Evolutionary conservation across 2,329 filamentous ascomycete genomes (phyloP).

Genomic region (Stromatinia cepivora): DNA sequence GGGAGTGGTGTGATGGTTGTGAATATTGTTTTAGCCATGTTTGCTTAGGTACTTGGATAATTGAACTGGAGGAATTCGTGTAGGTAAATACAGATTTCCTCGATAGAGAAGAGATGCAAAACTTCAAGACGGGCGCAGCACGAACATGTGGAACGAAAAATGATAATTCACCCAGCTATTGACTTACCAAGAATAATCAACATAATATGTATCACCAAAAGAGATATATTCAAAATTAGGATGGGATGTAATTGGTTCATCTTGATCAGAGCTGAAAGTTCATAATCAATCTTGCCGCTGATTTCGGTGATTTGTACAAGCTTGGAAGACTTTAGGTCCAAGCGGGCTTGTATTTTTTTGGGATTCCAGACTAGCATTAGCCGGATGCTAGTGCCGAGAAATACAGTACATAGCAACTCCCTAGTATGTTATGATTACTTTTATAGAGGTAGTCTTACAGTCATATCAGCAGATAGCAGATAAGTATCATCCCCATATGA

Average conservation of each 20-base stretch:
- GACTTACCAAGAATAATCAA: slow-evolving; percentile 5
- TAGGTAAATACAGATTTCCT: background rate
- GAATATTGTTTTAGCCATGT: slow-evolving; percentile 56
- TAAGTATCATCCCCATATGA: background rate
- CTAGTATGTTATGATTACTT: background rate
- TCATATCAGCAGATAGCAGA: background rate
- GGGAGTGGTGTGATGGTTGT: slow-evolving; percentile 80
- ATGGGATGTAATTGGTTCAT: background rate
- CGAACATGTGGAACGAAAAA: background rate
- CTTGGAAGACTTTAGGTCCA: background rate
- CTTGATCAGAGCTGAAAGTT: slow-evolving; percentile 9
- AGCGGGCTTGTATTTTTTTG: background rate
- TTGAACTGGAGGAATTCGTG: background rate
- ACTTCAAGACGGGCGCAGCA: background rate
- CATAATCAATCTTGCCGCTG: slow-evolving; percentile 13
- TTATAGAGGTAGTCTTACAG: background rate
- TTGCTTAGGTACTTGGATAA: background rate
- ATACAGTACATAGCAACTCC: background rate
- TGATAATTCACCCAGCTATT: background rate
- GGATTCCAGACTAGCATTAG: background rate
- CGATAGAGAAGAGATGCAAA: background rate
- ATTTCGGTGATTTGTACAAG: slow-evolving; percentile 15
- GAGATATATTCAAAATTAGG: background rate
- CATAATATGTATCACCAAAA: background rate
- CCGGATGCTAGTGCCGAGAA: slow-evolving; percentile 1